phyloP scores from a whole-genome alignment of 192 early-diverging fungal species.

The Backusella sp. region DNA sequence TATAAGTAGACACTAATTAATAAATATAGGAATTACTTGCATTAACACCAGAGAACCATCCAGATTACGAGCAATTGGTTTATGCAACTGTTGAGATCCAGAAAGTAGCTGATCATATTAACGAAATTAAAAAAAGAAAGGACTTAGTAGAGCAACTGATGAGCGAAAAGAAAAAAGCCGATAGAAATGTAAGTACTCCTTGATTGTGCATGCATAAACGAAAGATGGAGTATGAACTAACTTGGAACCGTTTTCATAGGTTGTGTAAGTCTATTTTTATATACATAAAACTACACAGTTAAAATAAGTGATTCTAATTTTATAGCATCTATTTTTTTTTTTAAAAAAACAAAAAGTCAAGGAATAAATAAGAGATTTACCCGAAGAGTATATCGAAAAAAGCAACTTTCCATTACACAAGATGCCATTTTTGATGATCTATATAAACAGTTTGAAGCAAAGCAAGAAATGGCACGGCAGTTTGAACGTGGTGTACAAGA shows the following conservation, averaged over 20 bases:
- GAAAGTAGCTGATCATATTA: constrained; percentile 76
- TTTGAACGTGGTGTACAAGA: constrained; percentile 45
- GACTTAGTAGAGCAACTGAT: constrained; percentile 86
- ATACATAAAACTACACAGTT: neutral
- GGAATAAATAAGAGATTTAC: constrained; percentile 73
- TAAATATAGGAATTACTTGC: constrained; percentile 20
- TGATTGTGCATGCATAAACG: neutral
- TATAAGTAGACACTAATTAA: neutral
- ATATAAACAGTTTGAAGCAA: constrained; percentile 52
- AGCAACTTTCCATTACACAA: constrained; percentile 52
- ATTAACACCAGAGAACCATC: constrained; percentile 51
- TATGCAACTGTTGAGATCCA: constrained; percentile 51
- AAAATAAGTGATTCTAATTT: neutral
- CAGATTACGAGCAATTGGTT: constrained; percentile 56
- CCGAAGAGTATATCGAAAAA: constrained; percentile 59
- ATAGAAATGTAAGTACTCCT: constrained; percentile 62
- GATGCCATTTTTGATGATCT: constrained; percentile 62
- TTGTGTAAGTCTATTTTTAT: constrained; percentile 34
- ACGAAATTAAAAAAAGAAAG: constrained; percentile 81
- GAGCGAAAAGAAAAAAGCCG: constrained; percentile 62
- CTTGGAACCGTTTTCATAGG: neutral
- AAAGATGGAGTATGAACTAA: neutral
- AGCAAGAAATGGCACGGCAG: constrained; percentile 48
- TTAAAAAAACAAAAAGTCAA: constrained; percentile 48
- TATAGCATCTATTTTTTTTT: constrained; percentile 7